A percentile compares a stretch with the other conserved stretches of the same genome.
phyloP scores from a whole-genome alignment of 805 yeast genomes.

The Lachancea nothofagi region DNA sequence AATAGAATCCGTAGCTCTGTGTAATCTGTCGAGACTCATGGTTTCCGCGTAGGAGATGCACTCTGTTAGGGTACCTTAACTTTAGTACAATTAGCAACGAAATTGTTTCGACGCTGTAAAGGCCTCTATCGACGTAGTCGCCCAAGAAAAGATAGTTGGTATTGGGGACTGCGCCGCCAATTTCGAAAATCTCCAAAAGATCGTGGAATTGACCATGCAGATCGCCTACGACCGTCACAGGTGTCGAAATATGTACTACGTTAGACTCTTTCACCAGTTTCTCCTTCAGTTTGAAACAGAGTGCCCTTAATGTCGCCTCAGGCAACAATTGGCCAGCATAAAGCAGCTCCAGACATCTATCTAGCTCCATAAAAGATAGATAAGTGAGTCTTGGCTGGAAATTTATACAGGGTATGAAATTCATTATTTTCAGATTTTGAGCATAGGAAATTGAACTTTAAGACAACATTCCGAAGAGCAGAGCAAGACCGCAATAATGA shows the following conservation, averaged over 20 bases:
- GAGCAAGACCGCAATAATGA: neutral
- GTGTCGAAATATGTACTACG: constrained; percentile 76
- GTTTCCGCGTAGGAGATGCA: constrained; percentile 83
- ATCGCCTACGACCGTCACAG: constrained; percentile 95
- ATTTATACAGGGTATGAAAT: neutral
- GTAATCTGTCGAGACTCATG: constrained; percentile 97
- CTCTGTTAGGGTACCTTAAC: constrained; percentile 80
- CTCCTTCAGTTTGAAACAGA: constrained; percentile 79
- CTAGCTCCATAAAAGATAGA: constrained; percentile 44
- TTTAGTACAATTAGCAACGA: constrained; percentile 75
- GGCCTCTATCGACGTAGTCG: constrained; percentile 94
- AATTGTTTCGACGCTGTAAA: constrained; percentile 90
- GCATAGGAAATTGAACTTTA: neutral
- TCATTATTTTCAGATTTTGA: too few species aligned
- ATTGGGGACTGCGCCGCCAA: constrained; percentile 89
- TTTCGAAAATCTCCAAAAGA: constrained; percentile 81
- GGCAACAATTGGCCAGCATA: constrained; percentile 63
- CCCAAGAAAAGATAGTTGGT: constrained; percentile 92
- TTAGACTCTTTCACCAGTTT: constrained; percentile 75
- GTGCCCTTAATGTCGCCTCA: constrained; percentile 60
- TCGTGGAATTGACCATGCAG: constrained; percentile 98
- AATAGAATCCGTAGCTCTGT: constrained; percentile 93
- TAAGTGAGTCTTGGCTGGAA: neutral
- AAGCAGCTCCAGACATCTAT: constrained; percentile 62
- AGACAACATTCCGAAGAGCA: neutral